Evolutionary conservation across 2,329 filamentous ascomycete species (phyloP), one percentile per base, ranked within the genome.

Genomic region (Diplocarpon rosae): DNA sequence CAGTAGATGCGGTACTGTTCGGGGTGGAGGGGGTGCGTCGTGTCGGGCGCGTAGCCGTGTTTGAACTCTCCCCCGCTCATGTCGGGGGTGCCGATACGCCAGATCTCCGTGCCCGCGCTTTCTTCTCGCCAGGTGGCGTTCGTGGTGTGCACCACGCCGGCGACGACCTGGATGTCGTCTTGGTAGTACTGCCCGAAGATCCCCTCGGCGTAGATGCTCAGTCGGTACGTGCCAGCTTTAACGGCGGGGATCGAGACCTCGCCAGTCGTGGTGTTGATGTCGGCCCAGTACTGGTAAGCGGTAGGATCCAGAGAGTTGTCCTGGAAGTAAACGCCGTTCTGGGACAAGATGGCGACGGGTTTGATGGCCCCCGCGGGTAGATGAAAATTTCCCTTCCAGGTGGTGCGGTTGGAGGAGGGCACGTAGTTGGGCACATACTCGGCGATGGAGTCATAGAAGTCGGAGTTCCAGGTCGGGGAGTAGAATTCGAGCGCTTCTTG

Each of bases 381-480:
- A 5, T 66, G 56, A 14, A 78, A 62, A 1, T 66, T 66, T 3
- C 69, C 69, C 41, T 69, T 65, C 55, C 72, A 73, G 3, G 65
- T 68, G 12, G 71, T 71, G 16, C 78, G 67, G 10, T 65, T 60
- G 11, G 65, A 65, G 1, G 71, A 71, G 0, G 75, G 68, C 0
- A 77, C 68, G 50, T 78, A 78, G 48, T 76, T 76, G 1, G 75
- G 69, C 1, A 81, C 72, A 42, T 76, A 65, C 29, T 70, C 59
- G 7, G 76, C 73, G 40, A 83, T 80, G 1, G 69, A 69, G 54
- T 82, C 76, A 60, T 82, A 82, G 59, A 82, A 82, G 3, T 69
- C 68, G 4, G 65, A 61, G 39, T 77, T 76, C 75, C 75, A 80
- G 37, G 62, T 62, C 0, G 71, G 69, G 31, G 66, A 62, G 8